Conservation (phyloP, 23 red algal species). For the Pyropia haitanensis region DNA sequence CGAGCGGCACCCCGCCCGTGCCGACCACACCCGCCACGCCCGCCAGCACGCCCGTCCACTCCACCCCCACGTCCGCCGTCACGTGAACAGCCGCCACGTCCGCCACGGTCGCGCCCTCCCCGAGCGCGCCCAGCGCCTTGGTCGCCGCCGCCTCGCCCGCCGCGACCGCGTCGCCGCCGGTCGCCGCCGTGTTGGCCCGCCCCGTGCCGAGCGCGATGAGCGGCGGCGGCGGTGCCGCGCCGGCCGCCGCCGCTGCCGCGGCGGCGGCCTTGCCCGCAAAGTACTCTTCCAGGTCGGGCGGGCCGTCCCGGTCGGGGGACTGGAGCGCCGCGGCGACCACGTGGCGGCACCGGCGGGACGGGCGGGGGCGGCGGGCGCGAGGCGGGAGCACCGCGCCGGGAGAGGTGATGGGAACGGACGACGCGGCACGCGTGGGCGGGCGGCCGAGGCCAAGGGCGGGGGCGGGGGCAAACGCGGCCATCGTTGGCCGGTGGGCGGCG, state of each 20-base stretch:
- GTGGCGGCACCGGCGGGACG: too few relatives aligned
- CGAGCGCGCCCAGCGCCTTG: background rate
- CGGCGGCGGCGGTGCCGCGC: constrained; percentile 14
- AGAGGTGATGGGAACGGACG: too few relatives aligned
- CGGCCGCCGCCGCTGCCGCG: constrained; percentile 7
- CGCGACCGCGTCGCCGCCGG: background rate
- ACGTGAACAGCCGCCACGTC: constrained; percentile 15
- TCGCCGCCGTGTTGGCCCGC: constrained; percentile 9
- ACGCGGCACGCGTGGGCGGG: too few relatives aligned
- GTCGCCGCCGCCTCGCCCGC: background rate
- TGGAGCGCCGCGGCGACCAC: constrained; percentile 10
- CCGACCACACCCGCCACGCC: background rate
- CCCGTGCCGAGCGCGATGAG: constrained; percentile 7
- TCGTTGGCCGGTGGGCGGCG: too few relatives aligned
- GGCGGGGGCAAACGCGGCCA: too few relatives aligned
- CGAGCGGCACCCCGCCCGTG: constrained; percentile 1
- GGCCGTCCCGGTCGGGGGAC: constrained; percentile 38
- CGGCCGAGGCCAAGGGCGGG: too few relatives aligned
- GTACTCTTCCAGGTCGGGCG: constrained; percentile 41
- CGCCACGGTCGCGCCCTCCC: constrained; percentile 20
- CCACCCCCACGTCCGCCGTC: background rate
- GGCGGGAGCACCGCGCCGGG: too few relatives aligned
- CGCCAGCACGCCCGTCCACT: background rate
- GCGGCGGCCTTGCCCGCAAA: constrained; percentile 11
- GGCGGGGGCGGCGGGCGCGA: too few relatives aligned